Percentiles rank a stretch among this genome's conserved stretches.
phyloP scores from a whole-genome alignment of 2,329 filamentous ascomycete genomes.

The Hirsutella minnesotensis region DNA sequence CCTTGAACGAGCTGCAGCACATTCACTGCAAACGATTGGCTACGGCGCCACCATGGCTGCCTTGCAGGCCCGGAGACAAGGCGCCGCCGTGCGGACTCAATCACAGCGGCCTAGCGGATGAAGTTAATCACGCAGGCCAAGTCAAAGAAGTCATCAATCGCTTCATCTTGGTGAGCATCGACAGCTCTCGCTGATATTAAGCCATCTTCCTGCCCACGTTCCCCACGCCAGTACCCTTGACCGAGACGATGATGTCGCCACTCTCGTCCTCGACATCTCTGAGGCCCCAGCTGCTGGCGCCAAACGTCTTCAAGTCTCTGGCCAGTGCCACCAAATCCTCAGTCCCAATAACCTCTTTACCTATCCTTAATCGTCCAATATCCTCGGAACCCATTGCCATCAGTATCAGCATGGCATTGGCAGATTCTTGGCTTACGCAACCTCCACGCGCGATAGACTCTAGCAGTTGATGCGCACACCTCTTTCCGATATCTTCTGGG shows the following conservation, averaged over 20 bases:
- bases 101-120: conserved; percentile 8
- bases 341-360: conserved; percentile 68
- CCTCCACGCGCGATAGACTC: conserved; percentile 75
- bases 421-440: conserved; percentile 62
- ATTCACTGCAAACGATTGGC: conserved; percentile 40
- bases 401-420: conserved; percentile 64
- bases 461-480: conserved; percentile 79
- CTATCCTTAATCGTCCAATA: conserved; percentile 74
- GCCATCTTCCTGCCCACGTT: conserved; percentile 89
- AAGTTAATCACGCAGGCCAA: conserved; percentile 1
- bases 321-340: conserved; percentile 72
- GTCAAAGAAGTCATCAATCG: background rate
- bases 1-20: conserved; percentile 33
- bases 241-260: conserved; percentile 70
- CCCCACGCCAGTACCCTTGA: conserved; percentile 86
- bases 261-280: conserved; percentile 59
- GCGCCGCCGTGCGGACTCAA: conserved; percentile 16
- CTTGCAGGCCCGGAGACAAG: conserved; percentile 31
- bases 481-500: conserved; percentile 81
- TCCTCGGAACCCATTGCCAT: conserved; percentile 99
- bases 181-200: conserved; percentile 18
- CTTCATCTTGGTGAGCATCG: background rate
- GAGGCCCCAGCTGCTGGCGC: conserved; percentile 82
- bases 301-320: conserved; percentile 78
- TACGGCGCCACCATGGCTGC: conserved; percentile 43